phyloP scores from a whole-genome alignment of 768 basidiomycete species.

The Russula vinacea region DNA sequence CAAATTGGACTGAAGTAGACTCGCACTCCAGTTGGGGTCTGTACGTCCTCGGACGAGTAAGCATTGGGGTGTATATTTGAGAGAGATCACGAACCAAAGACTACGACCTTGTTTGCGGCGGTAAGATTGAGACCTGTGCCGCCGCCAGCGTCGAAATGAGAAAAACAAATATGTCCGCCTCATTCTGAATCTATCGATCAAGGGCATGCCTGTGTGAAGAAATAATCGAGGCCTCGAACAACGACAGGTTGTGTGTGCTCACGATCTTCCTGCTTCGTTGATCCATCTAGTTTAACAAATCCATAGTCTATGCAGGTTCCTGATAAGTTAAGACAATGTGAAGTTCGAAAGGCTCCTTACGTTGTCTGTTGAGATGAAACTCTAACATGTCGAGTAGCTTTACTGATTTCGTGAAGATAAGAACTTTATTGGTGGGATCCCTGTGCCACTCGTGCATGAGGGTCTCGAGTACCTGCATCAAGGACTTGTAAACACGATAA shows the following conservation, averaged over 20 bases:
- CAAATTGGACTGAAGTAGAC: neutral
- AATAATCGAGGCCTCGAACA: constrained; percentile 3
- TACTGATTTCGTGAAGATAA: constrained; percentile 92
- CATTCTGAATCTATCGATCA: constrained; percentile 78
- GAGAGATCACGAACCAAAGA: constrained; percentile 55
- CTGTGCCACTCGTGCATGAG: constrained; percentile 66
- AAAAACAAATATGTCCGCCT: constrained; percentile 73
- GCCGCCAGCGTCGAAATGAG: constrained; percentile 86
- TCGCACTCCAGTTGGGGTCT: constrained; percentile 96
- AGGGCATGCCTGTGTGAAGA: constrained; percentile 61
- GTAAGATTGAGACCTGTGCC: constrained; percentile 90
- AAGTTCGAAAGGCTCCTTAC: constrained; percentile 38
- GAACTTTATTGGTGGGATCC: constrained; percentile 73
- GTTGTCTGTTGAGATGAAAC: constrained; percentile 59
- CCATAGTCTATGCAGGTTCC: constrained; percentile 41
- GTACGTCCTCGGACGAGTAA: neutral
- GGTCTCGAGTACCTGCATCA: constrained; percentile 60
- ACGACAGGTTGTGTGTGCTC: constrained; percentile 33
- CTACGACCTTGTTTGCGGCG: constrained; percentile 91
- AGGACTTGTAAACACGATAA: neutral
- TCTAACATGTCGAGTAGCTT: constrained; percentile 85
- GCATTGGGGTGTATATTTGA: neutral
- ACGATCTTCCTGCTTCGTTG: constrained; percentile 64
- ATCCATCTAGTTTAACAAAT: constrained; percentile 79
- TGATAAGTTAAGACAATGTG: constrained; percentile 28